phyloP scores from a whole-genome alignment of 1,139 yeast species.

The Maudiozyma humilis region DNA sequence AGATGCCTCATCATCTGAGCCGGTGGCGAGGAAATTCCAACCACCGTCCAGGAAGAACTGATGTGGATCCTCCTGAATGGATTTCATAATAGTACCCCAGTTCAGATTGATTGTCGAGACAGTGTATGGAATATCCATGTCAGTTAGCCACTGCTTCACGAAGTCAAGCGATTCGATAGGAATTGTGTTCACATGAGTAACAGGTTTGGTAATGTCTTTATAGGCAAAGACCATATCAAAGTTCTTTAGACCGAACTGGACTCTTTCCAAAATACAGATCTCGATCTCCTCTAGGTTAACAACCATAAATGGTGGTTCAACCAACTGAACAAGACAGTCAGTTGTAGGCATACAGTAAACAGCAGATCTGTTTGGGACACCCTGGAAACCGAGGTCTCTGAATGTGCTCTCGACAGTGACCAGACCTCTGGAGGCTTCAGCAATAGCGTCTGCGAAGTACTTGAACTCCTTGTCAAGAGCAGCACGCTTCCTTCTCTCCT shows the following conservation, averaged over 20 bases:
- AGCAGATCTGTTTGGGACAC: constrained; percentile 93
- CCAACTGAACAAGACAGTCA: constrained; percentile 86
- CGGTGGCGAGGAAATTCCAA: constrained; percentile 83
- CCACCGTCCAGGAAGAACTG: constrained; percentile 93
- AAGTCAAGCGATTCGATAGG: constrained; percentile 90
- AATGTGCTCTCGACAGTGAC: constrained; percentile 90
- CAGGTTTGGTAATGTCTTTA: constrained; percentile 81
- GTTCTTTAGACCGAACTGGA: constrained; percentile 92
- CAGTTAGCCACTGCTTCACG: constrained; percentile 92
- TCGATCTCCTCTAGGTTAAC: constrained; percentile 88
- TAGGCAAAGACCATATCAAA: constrained; percentile 92
- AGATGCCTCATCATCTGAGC: constrained; percentile 55
- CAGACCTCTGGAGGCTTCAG: constrained; percentile 75
- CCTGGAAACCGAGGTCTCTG: constrained; percentile 92
- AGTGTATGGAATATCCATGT: constrained; percentile 88
- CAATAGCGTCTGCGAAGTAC: constrained; percentile 79
- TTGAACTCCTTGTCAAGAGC: constrained; percentile 88
- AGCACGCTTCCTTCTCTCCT: constrained; percentile 87
- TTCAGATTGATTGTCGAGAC: constrained; percentile 94
- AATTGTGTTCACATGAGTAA: constrained; percentile 86
- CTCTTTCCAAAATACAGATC: constrained; percentile 92
- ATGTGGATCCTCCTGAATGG: constrained; percentile 85
- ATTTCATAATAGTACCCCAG: constrained; percentile 94
- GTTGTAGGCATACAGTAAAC: constrained; percentile 96
- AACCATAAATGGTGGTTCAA: constrained; percentile 92